Evolutionary conservation across 2,329 filamentous ascomycete species (phyloP), one percentile per base, ranked within the genome.

Genomic region (Cladobotryum mycophilum): DNA sequence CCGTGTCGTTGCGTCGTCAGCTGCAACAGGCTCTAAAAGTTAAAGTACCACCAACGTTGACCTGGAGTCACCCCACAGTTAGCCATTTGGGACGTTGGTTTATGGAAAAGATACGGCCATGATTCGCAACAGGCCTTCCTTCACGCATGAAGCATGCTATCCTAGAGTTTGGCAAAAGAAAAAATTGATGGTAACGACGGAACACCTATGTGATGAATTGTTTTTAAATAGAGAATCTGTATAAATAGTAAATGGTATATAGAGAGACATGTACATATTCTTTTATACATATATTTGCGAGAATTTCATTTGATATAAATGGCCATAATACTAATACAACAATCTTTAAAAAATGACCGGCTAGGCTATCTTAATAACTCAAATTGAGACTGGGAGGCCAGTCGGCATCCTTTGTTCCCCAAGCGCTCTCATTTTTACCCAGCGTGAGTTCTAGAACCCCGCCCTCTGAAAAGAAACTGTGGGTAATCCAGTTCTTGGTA

Each of bases 391-490:
- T 50, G 4, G 48, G 48, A 14, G 48, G 48, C 36, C 45, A 33
- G 34, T 43, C 44, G 11, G 48, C 36, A 8, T 42, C 34, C 12
- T 36, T 18, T 25, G 43, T 50, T 15, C 48, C 48, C 48, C 48
- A 50, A 38, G 30, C 46, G 30, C 79, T 80, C 64, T 84, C 80
- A 41, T 64, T 63, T 14, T 60, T 50, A 0, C 81, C 81, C 18
- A 84, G 58, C 3, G 64, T 71, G 49, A 85, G 58, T 58, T 84
- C 80, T 55, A 85, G 60, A 14, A 75, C 65, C 0, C 80, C 80
- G 0, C 82, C 81, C 0, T 80, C 65, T 0, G 69, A 48, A 58
- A 82, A 85, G 61, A 85, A 84, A n/a, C 71, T 70, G 67, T 85
- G 81, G 6, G 68, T 69, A 18, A 85, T 70, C 81, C 81, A 85